A percentile compares a stretch with the other conserved stretches of the same genome.
phyloP scores from a whole-genome alignment of 2,329 filamentous ascomycete genomes.

The Paecilomyces sp. region DNA sequence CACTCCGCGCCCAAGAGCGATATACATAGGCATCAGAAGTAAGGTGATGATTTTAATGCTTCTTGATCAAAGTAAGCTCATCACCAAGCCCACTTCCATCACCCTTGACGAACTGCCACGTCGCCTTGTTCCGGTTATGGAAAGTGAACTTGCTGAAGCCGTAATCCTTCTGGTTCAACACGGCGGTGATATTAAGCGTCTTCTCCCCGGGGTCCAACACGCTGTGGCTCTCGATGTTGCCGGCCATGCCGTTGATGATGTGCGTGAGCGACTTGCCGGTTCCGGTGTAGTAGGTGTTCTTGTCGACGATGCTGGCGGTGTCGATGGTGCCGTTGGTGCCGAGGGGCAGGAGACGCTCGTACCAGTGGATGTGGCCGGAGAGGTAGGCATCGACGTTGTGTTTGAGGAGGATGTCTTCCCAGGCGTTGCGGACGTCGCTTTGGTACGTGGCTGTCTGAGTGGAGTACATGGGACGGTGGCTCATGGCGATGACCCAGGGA shows the following conservation, averaged over 20 bases:
- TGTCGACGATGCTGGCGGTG: constrained; percentile 34
- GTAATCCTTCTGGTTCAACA: constrained; percentile 41
- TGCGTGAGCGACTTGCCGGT: constrained; percentile 44
- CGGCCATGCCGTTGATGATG: constrained; percentile 48
- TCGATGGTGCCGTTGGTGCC: constrained; percentile 36
- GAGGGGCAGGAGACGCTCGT: constrained; percentile 37
- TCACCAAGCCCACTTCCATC: constrained; percentile 15
- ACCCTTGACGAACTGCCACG: constrained; percentile 43
- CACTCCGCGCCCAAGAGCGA: too few species aligned
- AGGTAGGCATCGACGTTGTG: constrained; percentile 43
- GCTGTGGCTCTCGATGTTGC: constrained; percentile 46
- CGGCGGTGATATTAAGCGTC: constrained; percentile 35
- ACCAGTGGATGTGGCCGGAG: constrained; percentile 42
- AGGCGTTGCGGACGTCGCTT: constrained; percentile 37
- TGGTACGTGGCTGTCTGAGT: constrained; percentile 33
- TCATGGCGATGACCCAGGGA: constrained; percentile 45
- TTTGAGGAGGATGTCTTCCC: constrained; percentile 38
- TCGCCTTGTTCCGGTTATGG: constrained; percentile 31
- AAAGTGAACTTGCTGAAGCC: constrained; percentile 44
- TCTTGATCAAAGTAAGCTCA: not conserved
- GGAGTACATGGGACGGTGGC: constrained; percentile 38
- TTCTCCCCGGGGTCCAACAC: constrained; percentile 26
- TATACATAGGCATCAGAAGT: not conserved
- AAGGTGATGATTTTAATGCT: not conserved
- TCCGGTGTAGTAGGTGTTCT: constrained; percentile 44